These are phyloP conservation scores for Rhodotorula kratochvilovae DNA, from an alignment of 768 basidiomycete genomes.

Conservation along the genomic window DNA sequence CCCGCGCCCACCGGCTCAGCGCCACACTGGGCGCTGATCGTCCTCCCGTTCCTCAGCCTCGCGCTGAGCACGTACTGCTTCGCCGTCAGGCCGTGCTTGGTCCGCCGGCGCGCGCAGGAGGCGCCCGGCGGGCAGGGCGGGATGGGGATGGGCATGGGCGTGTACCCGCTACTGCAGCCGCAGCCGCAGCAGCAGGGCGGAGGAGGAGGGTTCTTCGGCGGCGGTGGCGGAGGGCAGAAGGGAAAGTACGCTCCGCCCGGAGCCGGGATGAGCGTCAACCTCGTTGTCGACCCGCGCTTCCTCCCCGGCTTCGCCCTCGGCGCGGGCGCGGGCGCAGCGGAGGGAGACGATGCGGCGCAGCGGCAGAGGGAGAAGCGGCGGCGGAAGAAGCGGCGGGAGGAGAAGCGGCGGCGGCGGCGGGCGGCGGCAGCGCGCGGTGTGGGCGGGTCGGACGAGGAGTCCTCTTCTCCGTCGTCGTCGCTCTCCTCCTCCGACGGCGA, in stretches of 20 bases:
- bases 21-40: slow-evolving; percentile 6
- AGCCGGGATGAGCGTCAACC: slow-evolving; percentile 9
- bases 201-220: neutral
- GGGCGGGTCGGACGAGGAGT: neutral
- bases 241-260: neutral
- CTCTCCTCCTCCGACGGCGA: no score
- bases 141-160: neutral
- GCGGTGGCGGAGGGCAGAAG: no score
- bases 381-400: neutral
- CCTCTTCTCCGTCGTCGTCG: neutral
- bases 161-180: neutral
- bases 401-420: neutral
- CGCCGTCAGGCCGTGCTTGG: neutral
- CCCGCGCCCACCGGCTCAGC: neutral
- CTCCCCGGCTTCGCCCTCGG: neutral
- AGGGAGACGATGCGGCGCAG: neutral
- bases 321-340: neutral
- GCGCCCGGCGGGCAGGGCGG: no score
- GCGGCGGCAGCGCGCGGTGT: no score
- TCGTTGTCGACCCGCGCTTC: slow-evolving; percentile 16
- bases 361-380: neutral
- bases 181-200: neutral
- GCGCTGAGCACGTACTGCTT: slow-evolving; percentile 2
- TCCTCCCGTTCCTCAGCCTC: slow-evolving; percentile 26
- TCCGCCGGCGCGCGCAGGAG: neutral